Percentiles rank a stretch among this genome's conserved stretches.
These are phyloP conservation scores for Schrenkiella parvula DNA, from an alignment of 345 rosid genomes.

Conservation along the genomic window DNA sequence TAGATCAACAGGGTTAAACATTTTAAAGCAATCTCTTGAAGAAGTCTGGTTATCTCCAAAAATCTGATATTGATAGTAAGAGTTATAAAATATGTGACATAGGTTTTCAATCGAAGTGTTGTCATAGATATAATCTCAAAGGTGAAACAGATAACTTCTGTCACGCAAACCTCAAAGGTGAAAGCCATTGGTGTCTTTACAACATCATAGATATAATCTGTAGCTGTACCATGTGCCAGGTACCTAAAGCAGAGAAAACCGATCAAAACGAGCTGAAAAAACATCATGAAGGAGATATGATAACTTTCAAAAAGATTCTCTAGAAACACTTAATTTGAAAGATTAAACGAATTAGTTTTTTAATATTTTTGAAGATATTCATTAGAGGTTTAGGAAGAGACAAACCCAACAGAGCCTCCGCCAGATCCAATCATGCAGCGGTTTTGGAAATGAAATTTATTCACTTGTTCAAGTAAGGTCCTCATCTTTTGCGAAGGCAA, in stretches of 20 bases:
- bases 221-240: constrained; percentile 96
- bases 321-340: not conserved
- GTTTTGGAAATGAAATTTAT: constrained; percentile 64
- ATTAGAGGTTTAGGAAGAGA: not conserved
- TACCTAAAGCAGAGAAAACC: constrained; percentile 48
- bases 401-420: constrained; percentile 98
- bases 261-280: not conserved
- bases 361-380: not conserved
- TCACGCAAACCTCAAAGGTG: constrained; percentile 86
- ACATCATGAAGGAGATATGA: not conserved
- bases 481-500: constrained; percentile 56
- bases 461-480: constrained; percentile 65
- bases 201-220: constrained; percentile 90
- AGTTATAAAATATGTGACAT: not conserved
- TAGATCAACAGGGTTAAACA: constrained; percentile 86
- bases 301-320: not conserved
- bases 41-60: constrained; percentile 70
- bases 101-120: not conserved
- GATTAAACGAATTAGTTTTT: not conserved
- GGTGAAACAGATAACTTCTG: not conserved
- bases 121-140: no score
- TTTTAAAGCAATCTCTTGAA: constrained; percentile 80
- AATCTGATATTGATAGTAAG: constrained; percentile 47
- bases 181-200: constrained; percentile 90
- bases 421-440: constrained; percentile 93